Evolutionary conservation across 2,329 filamentous ascomycete species (phyloP), one percentile per base, ranked within the genome.

Genomic region (Salinomyces thailandicus): DNA sequence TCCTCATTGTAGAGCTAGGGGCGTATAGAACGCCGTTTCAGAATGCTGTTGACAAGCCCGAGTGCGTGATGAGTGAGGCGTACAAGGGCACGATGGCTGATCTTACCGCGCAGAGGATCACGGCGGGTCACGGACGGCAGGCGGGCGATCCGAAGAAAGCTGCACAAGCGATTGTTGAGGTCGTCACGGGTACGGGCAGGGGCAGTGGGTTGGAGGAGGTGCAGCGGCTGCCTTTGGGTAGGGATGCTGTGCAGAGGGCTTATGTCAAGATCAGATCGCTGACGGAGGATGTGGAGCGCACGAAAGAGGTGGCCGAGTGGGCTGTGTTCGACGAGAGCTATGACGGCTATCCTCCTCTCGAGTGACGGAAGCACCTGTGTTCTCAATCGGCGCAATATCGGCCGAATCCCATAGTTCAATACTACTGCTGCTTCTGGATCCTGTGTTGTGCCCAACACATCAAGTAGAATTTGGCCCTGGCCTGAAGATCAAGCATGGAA

Each of bases 1-100:
- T 65, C 2, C 44, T 67, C 5, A 50, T 67, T 18, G 60, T 67
- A 2, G 61, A 66, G 44, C 64, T 63, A 0, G 64, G 64, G 0
- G 57, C 51, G 1, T 66, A 65, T 47, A 53, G 62, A 1, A 67
- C 64, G 1, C 60, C 62, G 13, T 66, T 67, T 45, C 39, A 42
- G 30, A 31, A 5, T 16, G 42, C 39, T 9, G 42, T 37, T 5
- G 46, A 41, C 17, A 41, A 38, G 16, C 38, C 38, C 5, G 36
- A 34, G 15, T 46, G 20, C 12, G 32, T 11, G 5, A 38, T 55
- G 33, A 39, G 34, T 14, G 38, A 37, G 28, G 31, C 41, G 5
- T 44, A 44, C 28, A 31, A 37, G 18, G 38, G 35, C 15, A 41
- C 38, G 11, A 24, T 24, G 2, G 30, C 38, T 5, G 22, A 38